Evolutionary conservation across 75 land plant genomes (phyloP).

Genomic region (Cunninghamia lanceolata): DNA sequence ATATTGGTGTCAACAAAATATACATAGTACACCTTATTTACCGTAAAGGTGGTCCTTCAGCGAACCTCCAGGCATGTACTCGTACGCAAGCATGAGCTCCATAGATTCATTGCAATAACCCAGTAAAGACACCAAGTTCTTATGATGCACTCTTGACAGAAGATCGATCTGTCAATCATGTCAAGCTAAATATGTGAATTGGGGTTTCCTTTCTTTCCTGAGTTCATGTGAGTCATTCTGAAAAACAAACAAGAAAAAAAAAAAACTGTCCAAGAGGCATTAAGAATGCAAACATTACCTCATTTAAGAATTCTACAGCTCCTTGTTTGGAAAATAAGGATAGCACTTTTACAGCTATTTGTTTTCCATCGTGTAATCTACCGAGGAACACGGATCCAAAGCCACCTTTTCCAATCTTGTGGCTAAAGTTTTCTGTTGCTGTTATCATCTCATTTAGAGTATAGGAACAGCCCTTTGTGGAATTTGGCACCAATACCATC

Average conservation of each 20-base stretch:
- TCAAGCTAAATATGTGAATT: not conserved
- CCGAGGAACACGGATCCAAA: constrained; percentile 51
- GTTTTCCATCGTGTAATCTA: constrained; percentile 28
- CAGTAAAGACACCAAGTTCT: constrained; percentile 24
- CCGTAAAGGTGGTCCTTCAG: constrained; percentile 39
- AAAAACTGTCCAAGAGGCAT: too few species aligned
- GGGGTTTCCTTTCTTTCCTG: not conserved
- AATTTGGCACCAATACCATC: not conserved
- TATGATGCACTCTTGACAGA: constrained; percentile 19
- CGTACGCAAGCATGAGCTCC: constrained; percentile 17
- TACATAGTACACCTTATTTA: not conserved
- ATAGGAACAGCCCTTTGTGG: constrained; percentile 12
- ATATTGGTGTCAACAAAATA: not conserved
- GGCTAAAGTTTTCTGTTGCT: constrained; percentile 50
- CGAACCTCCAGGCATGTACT: constrained; percentile 32
- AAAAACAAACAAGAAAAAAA: too few species aligned
- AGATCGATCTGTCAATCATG: not conserved
- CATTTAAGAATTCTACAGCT: constrained; percentile 47
- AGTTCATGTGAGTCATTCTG: too few species aligned
- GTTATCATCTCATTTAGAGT: constrained; percentile 36
- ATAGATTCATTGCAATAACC: constrained; percentile 41
- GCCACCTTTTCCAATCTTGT: constrained; percentile 43
- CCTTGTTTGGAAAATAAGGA: constrained; percentile 40
- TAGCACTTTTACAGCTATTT: constrained; percentile 45
- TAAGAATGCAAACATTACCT: not conserved